These are phyloP conservation scores for Botrytis porri DNA, from an alignment of 2,329 filamentous ascomycete genomes.

Conservation along the genomic window DNA sequence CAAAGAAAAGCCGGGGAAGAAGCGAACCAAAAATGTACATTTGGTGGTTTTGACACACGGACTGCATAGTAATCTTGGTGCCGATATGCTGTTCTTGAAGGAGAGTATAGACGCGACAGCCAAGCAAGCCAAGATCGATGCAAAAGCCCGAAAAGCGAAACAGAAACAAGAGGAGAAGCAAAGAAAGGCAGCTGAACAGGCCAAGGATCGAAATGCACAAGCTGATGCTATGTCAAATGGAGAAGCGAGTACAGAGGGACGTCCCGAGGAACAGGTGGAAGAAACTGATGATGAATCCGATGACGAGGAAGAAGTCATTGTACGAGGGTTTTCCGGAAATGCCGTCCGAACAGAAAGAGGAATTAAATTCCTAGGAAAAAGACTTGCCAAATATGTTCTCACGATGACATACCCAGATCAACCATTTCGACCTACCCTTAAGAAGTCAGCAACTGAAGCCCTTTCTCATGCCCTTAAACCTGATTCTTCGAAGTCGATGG, in stretches of 20 bases:
- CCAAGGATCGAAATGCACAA: constrained; percentile 15
- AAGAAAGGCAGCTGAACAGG: constrained; percentile 24
- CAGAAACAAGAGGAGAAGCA: constrained; percentile 40
- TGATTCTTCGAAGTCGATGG: constrained; percentile 39
- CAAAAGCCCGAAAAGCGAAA: constrained; percentile 56
- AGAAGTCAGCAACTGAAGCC: constrained; percentile 45
- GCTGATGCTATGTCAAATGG: constrained; percentile 16
- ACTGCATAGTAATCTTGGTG: constrained; percentile 89
- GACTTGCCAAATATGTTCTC: constrained; percentile 86
- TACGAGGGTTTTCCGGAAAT: constrained; percentile 86
- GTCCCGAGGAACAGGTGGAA: background rate
- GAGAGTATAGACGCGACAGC: constrained; percentile 90
- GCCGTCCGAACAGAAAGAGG: constrained; percentile 88
- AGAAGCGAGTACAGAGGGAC: constrained; percentile 24
- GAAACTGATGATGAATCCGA: constrained; percentile 41
- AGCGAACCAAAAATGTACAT: constrained; percentile 76
- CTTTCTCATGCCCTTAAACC: constrained; percentile 43
- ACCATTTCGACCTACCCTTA: constrained; percentile 69
- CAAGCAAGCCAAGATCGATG: constrained; percentile 68
- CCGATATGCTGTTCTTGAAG: constrained; percentile 96
- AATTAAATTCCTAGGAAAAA: constrained; percentile 95
- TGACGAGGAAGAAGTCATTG: constrained; percentile 81
- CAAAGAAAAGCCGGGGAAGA: constrained; percentile 36
- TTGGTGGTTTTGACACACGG: constrained; percentile 92
- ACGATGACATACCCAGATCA: constrained; percentile 92